Conservation (phyloP, 1,139 yeast genomes). For the Taiozyma sp. region DNA sequence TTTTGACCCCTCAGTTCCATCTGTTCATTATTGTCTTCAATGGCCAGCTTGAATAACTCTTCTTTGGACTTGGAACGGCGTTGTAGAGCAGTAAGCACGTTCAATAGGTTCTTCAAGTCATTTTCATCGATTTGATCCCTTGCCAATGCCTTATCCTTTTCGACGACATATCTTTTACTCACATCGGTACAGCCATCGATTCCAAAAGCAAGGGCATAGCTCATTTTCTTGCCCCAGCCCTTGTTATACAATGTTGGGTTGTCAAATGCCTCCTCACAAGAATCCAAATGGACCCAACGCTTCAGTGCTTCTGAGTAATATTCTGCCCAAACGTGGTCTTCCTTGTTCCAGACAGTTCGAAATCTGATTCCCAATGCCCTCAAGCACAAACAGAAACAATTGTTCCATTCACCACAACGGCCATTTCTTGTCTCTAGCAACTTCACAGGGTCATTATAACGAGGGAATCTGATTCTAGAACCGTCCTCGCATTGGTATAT, state of each 20-base stretch:
- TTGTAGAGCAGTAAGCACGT: slow-evolving; percentile 34
- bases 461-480: slow-evolving; percentile 52
- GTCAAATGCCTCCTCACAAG: slow-evolving; percentile 84
- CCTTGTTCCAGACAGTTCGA: slow-evolving; percentile 82
- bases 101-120: slow-evolving; percentile 35
- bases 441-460: slow-evolving; percentile 66
- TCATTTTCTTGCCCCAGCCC: slow-evolving; percentile 95
- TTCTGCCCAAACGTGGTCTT: slow-evolving; percentile 97
- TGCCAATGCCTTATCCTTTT: slow-evolving; percentile 45
- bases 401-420: slow-evolving; percentile 96
- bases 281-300: slow-evolving; percentile 86
- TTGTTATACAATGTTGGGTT: slow-evolving; percentile 70
- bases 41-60: slow-evolving; percentile 28
- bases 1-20: slow-evolving; percentile 28
- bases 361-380: slow-evolving; percentile 60
- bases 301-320: slow-evolving; percentile 56
- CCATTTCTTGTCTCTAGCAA: slow-evolving; percentile 63
- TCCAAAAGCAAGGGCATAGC: slow-evolving; percentile 72
- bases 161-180: slow-evolving; percentile 60
- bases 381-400: slow-evolving; percentile 68
- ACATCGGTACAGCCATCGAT: slow-evolving; percentile 63
- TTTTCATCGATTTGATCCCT: slow-evolving; percentile 41
- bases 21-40: slow-evolving; percentile 38
- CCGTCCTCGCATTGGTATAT: slow-evolving; percentile 59
- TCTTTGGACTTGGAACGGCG: slow-evolving; percentile 31